These are phyloP conservation scores for Uronychia setigera DNA, from an alignment of 73 alveolate genomes.

Conservation along the genomic window DNA sequence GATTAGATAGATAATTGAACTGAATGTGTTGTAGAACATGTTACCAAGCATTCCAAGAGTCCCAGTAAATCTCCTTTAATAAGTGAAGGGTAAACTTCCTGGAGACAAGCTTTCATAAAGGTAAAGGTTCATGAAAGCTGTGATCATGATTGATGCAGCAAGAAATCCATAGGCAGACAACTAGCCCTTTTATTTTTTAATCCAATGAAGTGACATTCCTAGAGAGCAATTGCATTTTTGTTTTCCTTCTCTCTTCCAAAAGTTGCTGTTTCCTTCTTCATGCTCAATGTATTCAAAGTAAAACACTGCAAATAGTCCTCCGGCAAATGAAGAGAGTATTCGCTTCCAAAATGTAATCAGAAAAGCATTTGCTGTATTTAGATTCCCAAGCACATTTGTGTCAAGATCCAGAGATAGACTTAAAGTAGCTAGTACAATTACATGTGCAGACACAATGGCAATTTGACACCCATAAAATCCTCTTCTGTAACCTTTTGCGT, in stretches of 20 bases:
- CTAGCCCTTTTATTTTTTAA: no score
- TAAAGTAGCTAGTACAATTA: neutral
- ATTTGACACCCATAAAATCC: neutral
- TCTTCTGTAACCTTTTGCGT: neutral
- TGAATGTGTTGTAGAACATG: neutral
- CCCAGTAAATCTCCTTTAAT: no score
- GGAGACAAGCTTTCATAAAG: no score
- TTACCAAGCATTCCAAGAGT: no score
- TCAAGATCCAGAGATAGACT: neutral
- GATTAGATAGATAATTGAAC: neutral
- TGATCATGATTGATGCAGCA: no score
- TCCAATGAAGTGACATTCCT: neutral
- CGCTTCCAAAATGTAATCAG: neutral
- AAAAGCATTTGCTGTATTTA: neutral
- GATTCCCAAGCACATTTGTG: neutral
- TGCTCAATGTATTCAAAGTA: neutral
- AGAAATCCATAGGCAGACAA: no score
- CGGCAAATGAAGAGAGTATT: neutral
- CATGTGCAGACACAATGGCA: neutral
- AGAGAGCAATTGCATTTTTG: neutral
- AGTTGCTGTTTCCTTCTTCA: neutral
- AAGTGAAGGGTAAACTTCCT: no score
- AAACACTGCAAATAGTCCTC: neutral
- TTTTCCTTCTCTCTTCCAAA: neutral
- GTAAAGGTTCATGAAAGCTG: no score